Evolutionary conservation across 257 asterid genomes (phyloP).

Genomic region (Nicotiana benthamiana): DNA sequence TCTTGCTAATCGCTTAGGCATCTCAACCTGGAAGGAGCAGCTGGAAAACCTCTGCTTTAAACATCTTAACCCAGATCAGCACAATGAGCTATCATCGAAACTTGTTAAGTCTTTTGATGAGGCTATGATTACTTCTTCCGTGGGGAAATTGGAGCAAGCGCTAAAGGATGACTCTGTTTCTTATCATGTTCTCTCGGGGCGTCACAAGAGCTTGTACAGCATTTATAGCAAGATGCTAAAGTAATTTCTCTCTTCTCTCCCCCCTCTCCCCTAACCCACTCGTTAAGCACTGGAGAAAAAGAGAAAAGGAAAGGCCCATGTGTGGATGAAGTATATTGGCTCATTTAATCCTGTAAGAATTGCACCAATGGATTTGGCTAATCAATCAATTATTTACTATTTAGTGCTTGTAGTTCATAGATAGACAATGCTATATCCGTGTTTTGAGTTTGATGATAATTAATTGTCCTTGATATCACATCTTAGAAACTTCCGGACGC

Average conservation of each 20-base stretch:
- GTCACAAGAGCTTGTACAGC: conserved; percentile 92
- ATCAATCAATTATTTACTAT: neutral
- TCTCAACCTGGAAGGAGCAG: conserved; percentile 88
- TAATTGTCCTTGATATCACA: neutral
- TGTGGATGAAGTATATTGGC: neutral
- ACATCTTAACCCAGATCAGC: conserved; percentile 62
- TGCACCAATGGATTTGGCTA: neutral
- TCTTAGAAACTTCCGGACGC: neutral
- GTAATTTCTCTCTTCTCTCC: conserved; percentile 29
- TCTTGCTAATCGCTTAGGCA: conserved; percentile 86
- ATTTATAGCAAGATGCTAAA: conserved; percentile 79
- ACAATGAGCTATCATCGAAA: conserved; percentile 64
- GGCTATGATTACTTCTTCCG: conserved; percentile 53
- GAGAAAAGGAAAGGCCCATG: too few species aligned
- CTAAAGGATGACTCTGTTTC: conserved; percentile 45
- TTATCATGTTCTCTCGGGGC: conserved; percentile 58
- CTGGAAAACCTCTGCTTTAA: conserved; percentile 84
- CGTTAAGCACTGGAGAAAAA: too few species aligned
- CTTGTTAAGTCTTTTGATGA: conserved; percentile 56
- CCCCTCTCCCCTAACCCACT: too few species aligned
- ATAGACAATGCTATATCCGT: neutral
- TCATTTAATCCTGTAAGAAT: neutral
- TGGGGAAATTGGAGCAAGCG: conserved; percentile 66
- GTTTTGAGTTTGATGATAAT: neutral
- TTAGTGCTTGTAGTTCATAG: neutral